A percentile compares a stretch with the other conserved stretches of the same genome.
Conservation (phyloP, 164 flowering plant species). For the Stephania cephalantha region DNA sequence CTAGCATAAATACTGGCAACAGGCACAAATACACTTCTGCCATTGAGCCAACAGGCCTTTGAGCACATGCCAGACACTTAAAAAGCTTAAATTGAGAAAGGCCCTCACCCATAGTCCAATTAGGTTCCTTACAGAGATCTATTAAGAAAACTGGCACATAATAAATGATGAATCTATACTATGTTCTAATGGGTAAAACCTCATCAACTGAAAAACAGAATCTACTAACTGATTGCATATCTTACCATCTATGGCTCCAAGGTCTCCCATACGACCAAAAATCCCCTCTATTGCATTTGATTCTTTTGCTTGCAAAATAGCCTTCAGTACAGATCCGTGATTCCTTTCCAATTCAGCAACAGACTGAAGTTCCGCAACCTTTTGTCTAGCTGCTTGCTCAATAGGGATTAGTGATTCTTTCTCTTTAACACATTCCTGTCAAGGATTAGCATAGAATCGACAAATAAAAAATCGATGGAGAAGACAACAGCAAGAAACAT, state of each 20-base stretch:
- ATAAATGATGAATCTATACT: neutral
- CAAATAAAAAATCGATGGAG: neutral
- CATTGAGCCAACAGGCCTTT: neutral
- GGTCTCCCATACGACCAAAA: constrained; percentile 91
- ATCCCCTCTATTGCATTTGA: constrained; percentile 73
- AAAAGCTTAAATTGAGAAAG: neutral
- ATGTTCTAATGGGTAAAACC: neutral
- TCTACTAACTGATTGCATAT: neutral
- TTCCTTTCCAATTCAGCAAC: constrained; percentile 76
- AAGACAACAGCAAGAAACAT: neutral
- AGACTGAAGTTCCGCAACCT: constrained; percentile 68
- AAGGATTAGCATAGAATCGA: constrained; percentile 9
- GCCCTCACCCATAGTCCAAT: no score
- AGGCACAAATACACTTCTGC: neutral
- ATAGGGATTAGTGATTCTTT: constrained; percentile 66
- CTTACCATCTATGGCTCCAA: constrained; percentile 96
- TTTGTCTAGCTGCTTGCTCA: constrained; percentile 92
- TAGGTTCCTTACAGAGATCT: neutral
- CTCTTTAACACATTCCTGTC: constrained; percentile 60
- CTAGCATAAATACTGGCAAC: neutral
- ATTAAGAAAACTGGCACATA: neutral
- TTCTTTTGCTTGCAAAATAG: constrained; percentile 75
- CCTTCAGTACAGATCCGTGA: constrained; percentile 87
- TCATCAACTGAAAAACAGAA: neutral
- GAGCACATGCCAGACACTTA: neutral